Conservation (phyloP, 2,329 filamentous ascomycete genomes). For the Emmonsia crescens region DNA sequence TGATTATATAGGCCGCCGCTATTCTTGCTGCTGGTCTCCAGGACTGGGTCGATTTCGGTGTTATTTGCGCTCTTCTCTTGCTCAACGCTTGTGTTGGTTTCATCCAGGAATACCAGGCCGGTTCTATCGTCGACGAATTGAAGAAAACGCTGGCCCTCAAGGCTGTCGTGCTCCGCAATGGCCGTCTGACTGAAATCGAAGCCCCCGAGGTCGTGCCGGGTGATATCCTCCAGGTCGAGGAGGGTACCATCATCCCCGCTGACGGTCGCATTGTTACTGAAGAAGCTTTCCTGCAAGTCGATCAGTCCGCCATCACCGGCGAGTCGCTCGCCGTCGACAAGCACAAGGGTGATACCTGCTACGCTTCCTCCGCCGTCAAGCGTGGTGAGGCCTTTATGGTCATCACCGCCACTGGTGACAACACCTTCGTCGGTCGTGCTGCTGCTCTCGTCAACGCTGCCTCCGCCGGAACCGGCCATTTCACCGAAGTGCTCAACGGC, state of each 20-base stretch:
- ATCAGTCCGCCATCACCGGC: conserved; percentile 85
- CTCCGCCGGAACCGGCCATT: conserved; percentile 65
- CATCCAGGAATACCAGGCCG: conserved; percentile 80
- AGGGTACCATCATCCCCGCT: conserved; percentile 83
- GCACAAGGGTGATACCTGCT: conserved; percentile 69
- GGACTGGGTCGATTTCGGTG: conserved; percentile 89
- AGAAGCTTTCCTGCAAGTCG: conserved; percentile 75
- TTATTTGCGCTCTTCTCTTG: conserved; percentile 71
- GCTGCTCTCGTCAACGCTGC: conserved; percentile 76
- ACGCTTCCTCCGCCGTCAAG: conserved; percentile 80
- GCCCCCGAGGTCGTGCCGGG: conserved; percentile 76
- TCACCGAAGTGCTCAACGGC: conserved; percentile 80
- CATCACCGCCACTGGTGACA: conserved; percentile 74
- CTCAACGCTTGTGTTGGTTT: conserved; percentile 82
- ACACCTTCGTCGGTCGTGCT: conserved; percentile 80
- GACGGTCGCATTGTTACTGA: conserved; percentile 79
- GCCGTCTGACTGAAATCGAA: conserved; percentile 65
- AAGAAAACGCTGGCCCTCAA: conserved; percentile 86
- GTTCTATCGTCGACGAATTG: conserved; percentile 79
- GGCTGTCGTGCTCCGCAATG: conserved; percentile 76
- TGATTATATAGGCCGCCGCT: conserved; percentile 50
- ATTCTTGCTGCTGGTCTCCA: conserved; percentile 71
- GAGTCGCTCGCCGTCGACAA: conserved; percentile 89
- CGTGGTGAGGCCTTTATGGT: conserved; percentile 78
- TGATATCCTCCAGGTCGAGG: conserved; percentile 81